phyloP scores from a whole-genome alignment of 305 asterid genomes.

The Ajuga reptans region DNA sequence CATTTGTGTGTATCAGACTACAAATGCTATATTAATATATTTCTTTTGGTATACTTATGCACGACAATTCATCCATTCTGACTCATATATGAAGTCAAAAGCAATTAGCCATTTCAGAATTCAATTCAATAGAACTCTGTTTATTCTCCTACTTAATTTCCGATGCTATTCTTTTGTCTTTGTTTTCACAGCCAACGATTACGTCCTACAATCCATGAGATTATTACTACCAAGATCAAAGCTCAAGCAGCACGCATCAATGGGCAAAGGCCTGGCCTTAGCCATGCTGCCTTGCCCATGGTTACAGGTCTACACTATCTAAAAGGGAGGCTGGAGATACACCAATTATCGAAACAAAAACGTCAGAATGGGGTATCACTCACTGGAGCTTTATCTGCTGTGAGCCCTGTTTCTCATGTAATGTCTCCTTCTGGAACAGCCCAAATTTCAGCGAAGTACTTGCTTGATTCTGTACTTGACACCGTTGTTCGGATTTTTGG shows the following conservation, averaged over 20 bases:
- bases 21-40: neutral
- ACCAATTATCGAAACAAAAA: constrained; percentile 58
- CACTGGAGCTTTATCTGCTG: constrained; percentile 61
- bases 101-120: neutral
- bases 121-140: constrained; percentile 8
- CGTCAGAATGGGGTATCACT: constrained; percentile 64
- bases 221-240: constrained; percentile 77
- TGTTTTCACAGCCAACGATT: constrained; percentile 68
- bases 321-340: constrained; percentile 62
- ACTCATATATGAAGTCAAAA: constrained; percentile 14
- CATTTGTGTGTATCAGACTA: neutral
- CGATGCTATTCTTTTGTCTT: constrained; percentile 22
- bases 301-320: constrained; percentile 60
- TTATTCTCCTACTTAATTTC: constrained; percentile 9
- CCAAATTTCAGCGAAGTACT: constrained; percentile 76
- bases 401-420: constrained; percentile 86
- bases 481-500: constrained; percentile 78
- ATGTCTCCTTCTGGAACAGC: constrained; percentile 96
- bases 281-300: constrained; percentile 48
- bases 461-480: constrained; percentile 82
- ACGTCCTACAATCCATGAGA: constrained; percentile 88
- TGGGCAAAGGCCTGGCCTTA: constrained; percentile 53
- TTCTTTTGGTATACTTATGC: constrained; percentile 15
- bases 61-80: constrained; percentile 12
- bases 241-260: constrained; percentile 56